Evolutionary conservation across 495 filamentous ascomycete genomes (phyloP).

Genomic region (Neurospora sp.): DNA sequence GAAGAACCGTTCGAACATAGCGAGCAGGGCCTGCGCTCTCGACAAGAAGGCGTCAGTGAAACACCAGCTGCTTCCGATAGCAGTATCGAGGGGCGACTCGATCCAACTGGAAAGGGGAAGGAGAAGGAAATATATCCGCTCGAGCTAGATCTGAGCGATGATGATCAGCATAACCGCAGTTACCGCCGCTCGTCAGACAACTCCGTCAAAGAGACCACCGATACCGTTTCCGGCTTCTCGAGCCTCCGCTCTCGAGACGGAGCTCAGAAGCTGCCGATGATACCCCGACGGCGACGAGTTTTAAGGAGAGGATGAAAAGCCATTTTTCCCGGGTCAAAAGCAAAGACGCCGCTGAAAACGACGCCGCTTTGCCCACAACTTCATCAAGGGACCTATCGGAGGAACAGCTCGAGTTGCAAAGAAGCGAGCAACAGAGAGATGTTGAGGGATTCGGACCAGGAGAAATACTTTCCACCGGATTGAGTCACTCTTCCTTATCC

Average conservation of each 20-base stretch:
- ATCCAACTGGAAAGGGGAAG: not conserved
- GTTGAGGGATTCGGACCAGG: not conserved
- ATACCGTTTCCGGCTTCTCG: not conserved
- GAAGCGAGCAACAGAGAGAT: not conserved
- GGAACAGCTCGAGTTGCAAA: not conserved
- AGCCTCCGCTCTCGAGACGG: not conserved
- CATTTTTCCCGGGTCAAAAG: not conserved
- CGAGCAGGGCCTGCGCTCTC: not conserved
- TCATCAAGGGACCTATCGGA: not conserved
- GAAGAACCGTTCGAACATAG: not conserved
- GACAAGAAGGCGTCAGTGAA: not conserved
- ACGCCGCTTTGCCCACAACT: not conserved
- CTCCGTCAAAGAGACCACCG: not conserved
- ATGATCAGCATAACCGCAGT: not conserved
- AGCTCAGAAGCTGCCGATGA: not conserved
- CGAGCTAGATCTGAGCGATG: not conserved
- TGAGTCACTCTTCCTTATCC: not conserved
- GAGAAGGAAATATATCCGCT: not conserved
- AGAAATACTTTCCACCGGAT: not conserved
- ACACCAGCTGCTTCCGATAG: not conserved
- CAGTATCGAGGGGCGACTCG: not conserved
- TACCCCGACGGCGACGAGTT: not conserved
- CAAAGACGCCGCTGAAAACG: not conserved
- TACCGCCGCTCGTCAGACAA: not conserved
- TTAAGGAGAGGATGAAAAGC: not conserved